Evolutionary conservation across 106 monocot genomes (phyloP).

Genomic region (Hemerocallis citrina): DNA sequence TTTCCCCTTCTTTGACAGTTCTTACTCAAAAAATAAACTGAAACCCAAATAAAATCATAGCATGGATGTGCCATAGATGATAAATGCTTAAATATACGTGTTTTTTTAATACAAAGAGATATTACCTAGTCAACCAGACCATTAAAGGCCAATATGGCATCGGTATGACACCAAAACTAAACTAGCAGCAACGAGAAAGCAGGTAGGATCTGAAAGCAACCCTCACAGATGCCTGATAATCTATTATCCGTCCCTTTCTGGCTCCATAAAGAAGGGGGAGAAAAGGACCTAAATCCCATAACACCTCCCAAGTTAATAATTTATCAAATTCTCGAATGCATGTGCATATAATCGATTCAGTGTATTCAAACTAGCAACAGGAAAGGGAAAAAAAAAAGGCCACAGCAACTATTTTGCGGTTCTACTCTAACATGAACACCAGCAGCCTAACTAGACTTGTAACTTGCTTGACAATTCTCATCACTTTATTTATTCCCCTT

Average conservation of each 20-base stretch:
- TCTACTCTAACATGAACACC: background rate
- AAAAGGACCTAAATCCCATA: background rate
- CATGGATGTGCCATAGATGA: no score
- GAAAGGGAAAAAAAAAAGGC: background rate
- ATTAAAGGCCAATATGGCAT: no score
- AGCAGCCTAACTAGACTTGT: conserved; percentile 3
- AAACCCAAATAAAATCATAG: no score
- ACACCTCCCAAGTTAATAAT: background rate
- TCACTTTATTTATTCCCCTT: background rate
- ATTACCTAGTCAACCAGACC: no score
- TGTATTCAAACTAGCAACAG: background rate
- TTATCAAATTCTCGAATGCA: background rate
- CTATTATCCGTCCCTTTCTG: background rate
- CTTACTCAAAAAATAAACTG: no score
- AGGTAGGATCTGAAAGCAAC: background rate
- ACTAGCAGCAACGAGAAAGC: no score
- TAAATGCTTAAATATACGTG: no score
- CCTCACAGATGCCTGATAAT: background rate
- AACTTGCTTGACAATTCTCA: background rate
- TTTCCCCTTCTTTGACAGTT: no score
- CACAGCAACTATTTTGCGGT: background rate
- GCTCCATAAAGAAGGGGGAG: background rate
- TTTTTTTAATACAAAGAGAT: no score
- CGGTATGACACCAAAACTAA: no score
- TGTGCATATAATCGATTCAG: background rate